Percentiles rank a stretch among this genome's conserved stretches.
Conservation (phyloP, 305 asterid genomes). For the Fraxinus ornus region DNA sequence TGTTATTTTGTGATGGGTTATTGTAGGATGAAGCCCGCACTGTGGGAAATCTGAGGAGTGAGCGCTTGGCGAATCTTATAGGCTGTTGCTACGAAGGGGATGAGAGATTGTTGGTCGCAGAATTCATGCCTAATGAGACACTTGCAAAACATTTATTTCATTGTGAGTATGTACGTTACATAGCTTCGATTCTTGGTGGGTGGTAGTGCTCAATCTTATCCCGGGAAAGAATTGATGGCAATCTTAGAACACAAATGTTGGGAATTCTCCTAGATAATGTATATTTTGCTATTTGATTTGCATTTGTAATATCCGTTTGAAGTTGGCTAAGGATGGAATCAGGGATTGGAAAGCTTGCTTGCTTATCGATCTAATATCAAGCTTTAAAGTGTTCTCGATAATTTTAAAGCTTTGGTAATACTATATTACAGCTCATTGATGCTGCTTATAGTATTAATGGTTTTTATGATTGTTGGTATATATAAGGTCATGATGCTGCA, state of each 20-base stretch:
- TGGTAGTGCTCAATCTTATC: background rate
- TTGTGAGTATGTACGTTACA: slow-evolving; percentile 45
- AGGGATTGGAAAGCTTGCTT: background rate
- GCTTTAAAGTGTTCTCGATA: background rate
- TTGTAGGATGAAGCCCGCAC: slow-evolving; percentile 78
- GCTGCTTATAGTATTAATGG: background rate
- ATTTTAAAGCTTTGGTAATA: background rate
- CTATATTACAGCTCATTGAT: background rate
- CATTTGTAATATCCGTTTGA: background rate
- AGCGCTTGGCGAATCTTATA: slow-evolving; percentile 71
- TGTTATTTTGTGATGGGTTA: slow-evolving; percentile 21
- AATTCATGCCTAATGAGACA: slow-evolving; percentile 90
- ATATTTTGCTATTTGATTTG: background rate
- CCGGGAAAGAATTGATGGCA: background rate
- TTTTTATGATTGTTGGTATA: background rate
- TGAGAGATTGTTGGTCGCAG: slow-evolving; percentile 86
- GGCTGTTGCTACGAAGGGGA: slow-evolving; percentile 86
- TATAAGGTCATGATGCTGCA: background rate
- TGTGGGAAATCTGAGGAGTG: slow-evolving; percentile 82
- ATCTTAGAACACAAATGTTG: background rate
- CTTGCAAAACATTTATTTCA: slow-evolving; percentile 91
- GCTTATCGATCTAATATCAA: background rate
- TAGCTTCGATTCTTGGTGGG: background rate
- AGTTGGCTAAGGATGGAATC: slow-evolving; percentile 6
- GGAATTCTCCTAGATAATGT: background rate